Evolutionary conservation across 306 rosid genomes (phyloP).

Genomic region (Acacia crassicarpa): DNA sequence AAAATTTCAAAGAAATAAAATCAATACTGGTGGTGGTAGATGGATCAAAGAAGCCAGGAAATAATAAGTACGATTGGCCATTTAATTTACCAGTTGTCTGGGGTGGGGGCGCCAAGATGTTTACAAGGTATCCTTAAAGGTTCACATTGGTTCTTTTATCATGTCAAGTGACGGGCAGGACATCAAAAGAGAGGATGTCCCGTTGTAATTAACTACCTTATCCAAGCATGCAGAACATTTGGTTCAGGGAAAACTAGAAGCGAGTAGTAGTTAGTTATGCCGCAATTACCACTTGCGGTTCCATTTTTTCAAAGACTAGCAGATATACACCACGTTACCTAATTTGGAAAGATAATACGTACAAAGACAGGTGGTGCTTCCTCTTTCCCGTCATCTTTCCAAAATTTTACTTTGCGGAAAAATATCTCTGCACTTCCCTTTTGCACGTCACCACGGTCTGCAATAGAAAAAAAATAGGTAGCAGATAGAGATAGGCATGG

Average conservation of each 20-base stretch:
- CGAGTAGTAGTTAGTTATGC: background rate
- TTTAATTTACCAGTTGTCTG: conserved; percentile 13
- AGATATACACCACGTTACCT: conserved; percentile 29
- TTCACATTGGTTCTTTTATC: too few relatives aligned
- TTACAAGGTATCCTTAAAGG: conserved; percentile 5
- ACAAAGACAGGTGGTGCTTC: conserved; percentile 98
- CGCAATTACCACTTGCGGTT: background rate
- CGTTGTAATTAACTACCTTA: conserved; percentile 11
- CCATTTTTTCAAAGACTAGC: conserved; percentile 19
- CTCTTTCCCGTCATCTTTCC: conserved; percentile 80
- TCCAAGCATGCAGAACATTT: background rate
- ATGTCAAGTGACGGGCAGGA: background rate
- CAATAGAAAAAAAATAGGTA: conserved; percentile 21
- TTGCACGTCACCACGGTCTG: conserved; percentile 78
- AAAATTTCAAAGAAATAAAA: conserved; percentile 7
- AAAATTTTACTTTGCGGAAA: conserved; percentile 83
- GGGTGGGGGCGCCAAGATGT: background rate
- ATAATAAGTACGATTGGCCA: conserved; percentile 3
- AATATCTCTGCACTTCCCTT: conserved; percentile 81
- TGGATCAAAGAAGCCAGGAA: background rate
- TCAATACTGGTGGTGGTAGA: conserved; percentile 1
- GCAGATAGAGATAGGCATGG: background rate
- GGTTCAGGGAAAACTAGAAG: conserved; percentile 6
- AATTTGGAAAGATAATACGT: conserved; percentile 79
- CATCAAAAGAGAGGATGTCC: conserved; percentile 14